phyloP scores from a whole-genome alignment of 148 eudicot genomes.

The Arbutus unedo region DNA sequence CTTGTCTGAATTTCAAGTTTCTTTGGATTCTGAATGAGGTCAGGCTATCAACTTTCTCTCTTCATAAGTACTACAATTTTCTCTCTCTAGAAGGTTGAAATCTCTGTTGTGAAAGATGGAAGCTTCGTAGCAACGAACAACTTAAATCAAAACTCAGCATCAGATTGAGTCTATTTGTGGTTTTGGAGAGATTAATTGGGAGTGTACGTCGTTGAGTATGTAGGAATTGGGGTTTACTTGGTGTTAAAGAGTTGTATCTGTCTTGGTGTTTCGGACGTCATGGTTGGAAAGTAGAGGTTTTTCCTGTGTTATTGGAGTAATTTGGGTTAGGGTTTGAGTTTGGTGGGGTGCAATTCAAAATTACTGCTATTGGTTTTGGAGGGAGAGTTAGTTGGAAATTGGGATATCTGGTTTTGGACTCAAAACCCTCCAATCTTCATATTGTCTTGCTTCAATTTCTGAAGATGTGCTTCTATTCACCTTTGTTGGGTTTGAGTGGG shows the following conservation, averaged over 20 bases:
- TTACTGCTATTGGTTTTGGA: slow-evolving; percentile 47
- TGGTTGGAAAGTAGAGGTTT: slow-evolving; percentile 12
- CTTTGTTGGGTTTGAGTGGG: slow-evolving; percentile 20
- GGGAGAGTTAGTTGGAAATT: slow-evolving; percentile 52
- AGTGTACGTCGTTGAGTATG: slow-evolving; percentile 3
- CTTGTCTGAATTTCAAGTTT: slow-evolving; percentile 24
- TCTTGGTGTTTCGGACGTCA: slow-evolving; percentile 13
- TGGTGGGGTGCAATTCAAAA: slow-evolving; percentile 15
- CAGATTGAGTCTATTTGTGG: neutral
- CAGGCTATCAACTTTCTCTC: slow-evolving; percentile 2
- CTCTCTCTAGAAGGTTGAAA: slow-evolving; percentile 15
- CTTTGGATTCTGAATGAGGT: slow-evolving; percentile 19
- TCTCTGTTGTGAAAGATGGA: slow-evolving; percentile 3
- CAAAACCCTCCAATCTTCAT: slow-evolving; percentile 13
- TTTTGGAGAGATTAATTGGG: slow-evolving; percentile 1
- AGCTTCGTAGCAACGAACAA: neutral
- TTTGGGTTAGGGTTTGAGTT: slow-evolving; percentile 21
- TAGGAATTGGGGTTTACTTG: slow-evolving; percentile 27
- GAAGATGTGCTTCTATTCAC: slow-evolving; percentile 25
- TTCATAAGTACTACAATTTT: slow-evolving; percentile 2
- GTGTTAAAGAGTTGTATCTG: slow-evolving; percentile 21
- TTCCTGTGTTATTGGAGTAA: slow-evolving; percentile 18
- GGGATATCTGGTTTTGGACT: slow-evolving; percentile 33
- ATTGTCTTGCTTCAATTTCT: slow-evolving; percentile 16
- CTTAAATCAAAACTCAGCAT: neutral